Conservation (phyloP, 345 rosid species). For the Rhizophora apiculata region DNA sequence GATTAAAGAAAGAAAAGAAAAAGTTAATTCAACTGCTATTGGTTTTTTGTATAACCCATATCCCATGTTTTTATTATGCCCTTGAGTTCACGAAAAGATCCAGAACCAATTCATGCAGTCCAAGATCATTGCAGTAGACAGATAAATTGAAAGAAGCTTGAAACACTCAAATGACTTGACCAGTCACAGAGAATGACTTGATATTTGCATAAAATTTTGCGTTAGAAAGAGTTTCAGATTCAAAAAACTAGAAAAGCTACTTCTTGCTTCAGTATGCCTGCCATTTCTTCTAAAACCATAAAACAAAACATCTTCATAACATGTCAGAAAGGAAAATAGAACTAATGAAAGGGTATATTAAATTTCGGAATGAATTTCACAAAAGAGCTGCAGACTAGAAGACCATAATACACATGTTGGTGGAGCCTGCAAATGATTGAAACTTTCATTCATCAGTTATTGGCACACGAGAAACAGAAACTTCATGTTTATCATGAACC, state of each 20-base stretch:
- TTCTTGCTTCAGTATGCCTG: no score
- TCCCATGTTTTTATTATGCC: not conserved
- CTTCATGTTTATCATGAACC: not conserved
- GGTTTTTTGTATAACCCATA: not conserved
- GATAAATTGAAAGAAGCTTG: no score
- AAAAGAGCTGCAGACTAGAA: constrained; percentile 4
- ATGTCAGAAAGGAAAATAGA: no score
- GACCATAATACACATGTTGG: not conserved
- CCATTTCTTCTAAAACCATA: no score
- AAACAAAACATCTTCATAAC: no score
- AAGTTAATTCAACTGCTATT: not conserved
- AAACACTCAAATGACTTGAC: not conserved
- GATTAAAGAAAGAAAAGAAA: not conserved
- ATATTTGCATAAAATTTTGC: not conserved
- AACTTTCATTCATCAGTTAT: no score
- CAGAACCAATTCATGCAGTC: not conserved
- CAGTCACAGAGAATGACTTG: not conserved
- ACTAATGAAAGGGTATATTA: no score
- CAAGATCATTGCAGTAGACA: not conserved
- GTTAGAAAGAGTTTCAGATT: no score
- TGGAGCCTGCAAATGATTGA: not conserved
- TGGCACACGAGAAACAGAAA: not conserved
- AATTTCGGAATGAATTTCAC: no score
- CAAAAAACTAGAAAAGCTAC: no score
- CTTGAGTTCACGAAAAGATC: no score